phyloP scores from a whole-genome alignment of 768 basidiomycete genomes.

The Suillus subaureus region DNA sequence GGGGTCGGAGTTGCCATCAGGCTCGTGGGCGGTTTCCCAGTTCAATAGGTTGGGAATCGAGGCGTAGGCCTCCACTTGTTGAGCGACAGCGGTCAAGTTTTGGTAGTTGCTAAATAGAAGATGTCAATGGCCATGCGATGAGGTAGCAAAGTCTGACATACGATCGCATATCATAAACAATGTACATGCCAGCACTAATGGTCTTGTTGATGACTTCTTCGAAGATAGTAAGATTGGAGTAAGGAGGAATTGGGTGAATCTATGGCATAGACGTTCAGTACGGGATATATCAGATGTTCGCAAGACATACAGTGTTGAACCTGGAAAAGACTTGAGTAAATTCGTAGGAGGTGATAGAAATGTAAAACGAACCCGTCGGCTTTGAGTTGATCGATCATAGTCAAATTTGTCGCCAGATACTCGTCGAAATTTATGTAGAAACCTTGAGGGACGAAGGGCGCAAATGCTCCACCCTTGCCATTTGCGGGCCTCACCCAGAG shows the following conservation, averaged over 20 bases:
- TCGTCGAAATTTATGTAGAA: slow-evolving; percentile 68
- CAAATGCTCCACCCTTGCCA: slow-evolving; percentile 23
- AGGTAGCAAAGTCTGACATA: slow-evolving; percentile 22
- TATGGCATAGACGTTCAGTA: slow-evolving; percentile 33
- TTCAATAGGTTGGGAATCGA: slow-evolving; percentile 66
- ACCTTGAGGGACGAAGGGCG: slow-evolving; percentile 64
- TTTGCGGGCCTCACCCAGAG: slow-evolving; percentile 40
- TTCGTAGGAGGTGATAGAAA: background rate
- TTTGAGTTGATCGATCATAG: slow-evolving; percentile 58
- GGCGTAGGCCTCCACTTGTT: slow-evolving; percentile 66
- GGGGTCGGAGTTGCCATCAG: slow-evolving; percentile 69
- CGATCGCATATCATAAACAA: slow-evolving; percentile 82
- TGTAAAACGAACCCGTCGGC: slow-evolving; percentile 46
- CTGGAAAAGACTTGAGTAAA: background rate
- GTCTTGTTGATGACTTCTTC: slow-evolving; percentile 23
- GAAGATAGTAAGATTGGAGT: slow-evolving; percentile 50
- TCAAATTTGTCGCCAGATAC: slow-evolving; percentile 54
- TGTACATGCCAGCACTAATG: slow-evolving; percentile 42
- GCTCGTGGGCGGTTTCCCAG: slow-evolving; percentile 77
- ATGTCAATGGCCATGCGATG: background rate
- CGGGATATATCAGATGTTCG: background rate
- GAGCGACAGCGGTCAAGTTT: slow-evolving; percentile 60
- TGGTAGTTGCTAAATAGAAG: slow-evolving; percentile 48
- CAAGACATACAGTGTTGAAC: slow-evolving; percentile 26
- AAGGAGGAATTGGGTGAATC: slow-evolving; percentile 76